phyloP scores from a whole-genome alignment of 805 yeast genomes.

The Sugiyamaella qingdaonensis region DNA sequence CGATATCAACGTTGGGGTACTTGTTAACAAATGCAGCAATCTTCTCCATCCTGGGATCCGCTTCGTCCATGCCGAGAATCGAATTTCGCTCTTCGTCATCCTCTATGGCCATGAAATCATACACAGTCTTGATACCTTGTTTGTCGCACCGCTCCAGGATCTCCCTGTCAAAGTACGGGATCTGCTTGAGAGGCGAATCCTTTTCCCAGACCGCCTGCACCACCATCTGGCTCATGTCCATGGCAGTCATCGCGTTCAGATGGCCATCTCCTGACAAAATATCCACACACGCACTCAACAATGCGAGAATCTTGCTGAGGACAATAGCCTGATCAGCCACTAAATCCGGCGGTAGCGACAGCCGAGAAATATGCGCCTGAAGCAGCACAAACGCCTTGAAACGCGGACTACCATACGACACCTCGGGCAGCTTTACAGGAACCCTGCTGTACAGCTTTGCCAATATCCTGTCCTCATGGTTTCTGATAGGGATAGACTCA shows the following conservation, averaged over 20 bases:
- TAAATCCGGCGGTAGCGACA: conserved; percentile 58
- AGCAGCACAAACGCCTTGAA: conserved; percentile 70
- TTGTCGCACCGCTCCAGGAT: conserved; percentile 53
- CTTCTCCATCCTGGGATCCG: conserved; percentile 41
- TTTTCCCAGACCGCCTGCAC: conserved; percentile 83
- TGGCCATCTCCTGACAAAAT: conserved; percentile 74
- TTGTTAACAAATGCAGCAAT: conserved; percentile 87
- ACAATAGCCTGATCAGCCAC: conserved; percentile 52
- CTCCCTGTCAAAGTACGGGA: conserved; percentile 59
- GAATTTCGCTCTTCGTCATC: conserved; percentile 60
- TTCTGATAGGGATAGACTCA: conserved; percentile 59
- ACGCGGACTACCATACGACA: conserved; percentile 46
- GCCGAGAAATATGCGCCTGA: conserved; percentile 76
- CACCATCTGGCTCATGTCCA: conserved; percentile 87
- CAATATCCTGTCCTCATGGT: conserved; percentile 51
- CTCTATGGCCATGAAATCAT: conserved; percentile 70
- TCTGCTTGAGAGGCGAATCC: conserved; percentile 73
- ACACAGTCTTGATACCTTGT: conserved; percentile 58
- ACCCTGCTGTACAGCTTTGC: conserved; percentile 50
- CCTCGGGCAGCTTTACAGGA: conserved; percentile 53
- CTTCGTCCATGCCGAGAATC: conserved; percentile 52
- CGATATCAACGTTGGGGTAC: conserved; percentile 76
- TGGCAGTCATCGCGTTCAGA: conserved; percentile 70
- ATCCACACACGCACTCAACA: conserved; percentile 70
- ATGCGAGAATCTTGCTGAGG: conserved; percentile 44